phyloP scores from a whole-genome alignment of 2,329 filamentous ascomycete genomes.

The Fusarium cyanostomum region DNA sequence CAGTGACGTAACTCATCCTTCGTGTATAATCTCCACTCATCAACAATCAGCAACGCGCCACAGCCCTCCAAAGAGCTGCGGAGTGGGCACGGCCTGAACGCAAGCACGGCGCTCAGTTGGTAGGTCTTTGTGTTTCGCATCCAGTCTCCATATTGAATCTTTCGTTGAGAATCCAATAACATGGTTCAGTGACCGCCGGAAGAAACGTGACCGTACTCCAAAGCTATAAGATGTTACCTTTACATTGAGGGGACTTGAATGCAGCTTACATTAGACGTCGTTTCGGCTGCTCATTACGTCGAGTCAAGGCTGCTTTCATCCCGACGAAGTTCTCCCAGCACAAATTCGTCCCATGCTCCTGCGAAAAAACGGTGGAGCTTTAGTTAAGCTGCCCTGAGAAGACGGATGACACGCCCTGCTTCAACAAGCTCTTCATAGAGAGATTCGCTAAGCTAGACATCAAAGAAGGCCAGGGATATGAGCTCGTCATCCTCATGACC shows the following conservation, averaged over 20 bases:
- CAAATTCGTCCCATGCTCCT: too few relatives aligned
- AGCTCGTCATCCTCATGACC: too few relatives aligned
- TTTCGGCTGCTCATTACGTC: too few relatives aligned
- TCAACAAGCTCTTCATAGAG: too few relatives aligned
- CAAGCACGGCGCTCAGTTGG: background rate
- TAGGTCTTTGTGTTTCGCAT: background rate
- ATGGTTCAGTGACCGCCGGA: background rate
- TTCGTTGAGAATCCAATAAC: background rate
- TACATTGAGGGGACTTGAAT: slow-evolving; percentile 1
- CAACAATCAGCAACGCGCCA: background rate
- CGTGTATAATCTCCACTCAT: background rate
- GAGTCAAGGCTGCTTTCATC: too few relatives aligned
- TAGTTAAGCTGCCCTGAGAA: too few relatives aligned
- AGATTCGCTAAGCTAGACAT: too few relatives aligned
- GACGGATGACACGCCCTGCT: too few relatives aligned
- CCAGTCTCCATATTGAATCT: background rate
- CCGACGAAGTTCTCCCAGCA: too few relatives aligned
- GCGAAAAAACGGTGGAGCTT: too few relatives aligned
- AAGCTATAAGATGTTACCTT: background rate
- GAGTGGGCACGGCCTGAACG: background rate
- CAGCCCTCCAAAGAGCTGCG: background rate
- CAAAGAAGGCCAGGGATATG: too few relatives aligned
- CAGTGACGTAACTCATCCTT: background rate
- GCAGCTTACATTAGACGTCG: background rate
- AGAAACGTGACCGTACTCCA: background rate